Conservation (phyloP, 1,139 yeast genomes). For the Insectozyma bohioensis region DNA sequence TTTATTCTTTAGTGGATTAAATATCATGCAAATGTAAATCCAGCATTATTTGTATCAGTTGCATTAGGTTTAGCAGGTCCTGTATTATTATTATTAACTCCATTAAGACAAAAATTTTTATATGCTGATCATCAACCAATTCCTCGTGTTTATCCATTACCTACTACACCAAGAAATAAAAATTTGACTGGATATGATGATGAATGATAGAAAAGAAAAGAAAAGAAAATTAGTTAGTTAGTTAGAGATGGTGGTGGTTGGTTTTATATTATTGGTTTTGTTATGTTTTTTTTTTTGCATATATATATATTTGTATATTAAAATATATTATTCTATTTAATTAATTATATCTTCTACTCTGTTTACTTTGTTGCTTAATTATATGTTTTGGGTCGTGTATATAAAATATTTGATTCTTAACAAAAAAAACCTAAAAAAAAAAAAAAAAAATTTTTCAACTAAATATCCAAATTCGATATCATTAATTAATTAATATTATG, state of each 20-base stretch:
- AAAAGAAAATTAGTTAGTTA: neutral
- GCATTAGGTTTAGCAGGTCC: constrained; percentile 71
- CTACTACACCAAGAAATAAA: constrained; percentile 53
- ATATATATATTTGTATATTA: too few species aligned
- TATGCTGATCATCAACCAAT: constrained; percentile 69
- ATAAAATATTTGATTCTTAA: too few species aligned
- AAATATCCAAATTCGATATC: too few species aligned
- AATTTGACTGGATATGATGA: constrained; percentile 59
- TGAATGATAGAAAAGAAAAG: constrained; percentile 19
- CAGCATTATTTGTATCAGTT: constrained; percentile 73
- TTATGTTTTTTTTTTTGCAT: too few species aligned
- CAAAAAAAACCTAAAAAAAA: too few species aligned
- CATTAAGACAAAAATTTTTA: constrained; percentile 67
- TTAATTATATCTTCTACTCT: too few species aligned
- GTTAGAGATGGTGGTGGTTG: constrained; percentile 2
- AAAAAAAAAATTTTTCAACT: too few species aligned
- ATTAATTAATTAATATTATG: too few species aligned
- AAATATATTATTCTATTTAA: too few species aligned
- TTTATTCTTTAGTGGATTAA: constrained; percentile 60
- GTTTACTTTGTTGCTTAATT: too few species aligned
- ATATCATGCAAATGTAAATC: constrained; percentile 76
- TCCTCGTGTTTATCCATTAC: constrained; percentile 71
- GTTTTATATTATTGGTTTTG: too few species aligned
- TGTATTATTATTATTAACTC: constrained; percentile 58
- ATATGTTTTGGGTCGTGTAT: too few species aligned